These are phyloP conservation scores for Eutrema japonicum DNA, from an alignment of 345 rosid genomes.

Conservation along the genomic window DNA sequence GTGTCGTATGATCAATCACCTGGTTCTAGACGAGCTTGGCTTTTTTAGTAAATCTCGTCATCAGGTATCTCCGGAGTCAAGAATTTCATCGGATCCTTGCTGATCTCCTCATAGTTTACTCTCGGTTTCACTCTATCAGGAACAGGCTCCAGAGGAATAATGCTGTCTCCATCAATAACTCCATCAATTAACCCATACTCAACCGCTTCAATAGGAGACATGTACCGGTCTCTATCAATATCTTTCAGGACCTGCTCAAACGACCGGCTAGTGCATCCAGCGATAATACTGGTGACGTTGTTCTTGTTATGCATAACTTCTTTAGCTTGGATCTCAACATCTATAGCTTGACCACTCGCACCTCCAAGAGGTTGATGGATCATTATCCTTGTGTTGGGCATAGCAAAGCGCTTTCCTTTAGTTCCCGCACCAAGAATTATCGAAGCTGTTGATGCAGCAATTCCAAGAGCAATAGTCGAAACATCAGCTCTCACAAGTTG, in stretches of 20 bases:
- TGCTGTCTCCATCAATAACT: slow-evolving; percentile 83
- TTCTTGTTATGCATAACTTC: slow-evolving; percentile 93
- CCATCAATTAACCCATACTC: slow-evolving; percentile 97
- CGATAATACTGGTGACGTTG: slow-evolving; percentile 66
- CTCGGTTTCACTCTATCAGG: slow-evolving; percentile 76
- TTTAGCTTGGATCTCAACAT: slow-evolving; percentile 84
- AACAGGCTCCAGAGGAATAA: slow-evolving; percentile 77
- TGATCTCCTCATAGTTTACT: slow-evolving; percentile 59
- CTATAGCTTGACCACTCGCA: slow-evolving; percentile 83
- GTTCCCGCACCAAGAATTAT: slow-evolving; percentile 92
- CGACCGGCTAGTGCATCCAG: slow-evolving; percentile 74
- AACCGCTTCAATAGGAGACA: slow-evolving; percentile 94
- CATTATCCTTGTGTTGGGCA: slow-evolving; percentile 97
- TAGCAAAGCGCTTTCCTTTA: slow-evolving; percentile 92
- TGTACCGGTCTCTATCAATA: slow-evolving; percentile 84
- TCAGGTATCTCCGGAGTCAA: slow-evolving; percentile 89
- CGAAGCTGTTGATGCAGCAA: slow-evolving; percentile 90
- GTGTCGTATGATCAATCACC: slow-evolving; percentile 44
- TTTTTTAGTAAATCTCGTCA: slow-evolving; percentile 83
- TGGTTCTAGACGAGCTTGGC: slow-evolving; percentile 16
- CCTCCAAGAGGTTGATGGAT: slow-evolving; percentile 95
- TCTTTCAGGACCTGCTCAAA: slow-evolving; percentile 77
- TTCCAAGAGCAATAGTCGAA: slow-evolving; percentile 85
- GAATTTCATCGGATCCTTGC: slow-evolving; percentile 81
- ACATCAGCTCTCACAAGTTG: slow-evolving; percentile 93